Conservation (phyloP, 768 basidiomycete species). For the Astraeus odoratus region DNA sequence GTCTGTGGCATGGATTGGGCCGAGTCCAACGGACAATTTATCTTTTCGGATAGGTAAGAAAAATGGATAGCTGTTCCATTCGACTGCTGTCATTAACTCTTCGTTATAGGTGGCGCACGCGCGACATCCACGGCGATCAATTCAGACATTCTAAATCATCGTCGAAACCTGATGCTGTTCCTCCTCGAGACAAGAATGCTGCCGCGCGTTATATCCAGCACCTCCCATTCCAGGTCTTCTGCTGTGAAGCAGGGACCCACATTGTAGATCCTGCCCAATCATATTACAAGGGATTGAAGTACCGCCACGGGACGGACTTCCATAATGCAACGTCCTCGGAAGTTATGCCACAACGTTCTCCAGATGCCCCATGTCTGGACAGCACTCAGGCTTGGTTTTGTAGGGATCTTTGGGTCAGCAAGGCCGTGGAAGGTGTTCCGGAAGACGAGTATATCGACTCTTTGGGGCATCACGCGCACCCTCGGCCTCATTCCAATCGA, state of each 20-base stretch:
- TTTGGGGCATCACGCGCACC: conserved; percentile 5
- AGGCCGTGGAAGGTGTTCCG: conserved; percentile 69
- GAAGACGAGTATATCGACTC: conserved; percentile 35
- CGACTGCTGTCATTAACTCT: background rate
- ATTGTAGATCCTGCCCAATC: conserved; percentile 94
- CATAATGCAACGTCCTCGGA: conserved; percentile 73
- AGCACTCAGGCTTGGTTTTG: conserved; percentile 99
- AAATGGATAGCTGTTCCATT: background rate
- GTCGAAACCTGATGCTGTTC: conserved; percentile 83
- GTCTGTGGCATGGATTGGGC: conserved; percentile 99
- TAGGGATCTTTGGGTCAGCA: conserved; percentile 90
- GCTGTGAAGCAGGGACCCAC: conserved; percentile 97
- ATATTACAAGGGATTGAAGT: conserved; percentile 85
- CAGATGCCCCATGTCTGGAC: conserved; percentile 87
- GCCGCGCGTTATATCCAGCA: conserved; percentile 83
- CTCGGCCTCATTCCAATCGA: conserved; percentile 22
- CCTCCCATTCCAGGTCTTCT: conserved; percentile 97
- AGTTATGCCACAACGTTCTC: conserved; percentile 46
- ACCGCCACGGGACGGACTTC: conserved; percentile 75
- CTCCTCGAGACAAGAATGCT: conserved; percentile 81
- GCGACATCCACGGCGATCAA: conserved; percentile 96
- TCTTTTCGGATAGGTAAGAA: conserved; percentile 89
- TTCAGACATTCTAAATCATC: conserved; percentile 96
- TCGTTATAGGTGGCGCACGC: conserved; percentile 78
- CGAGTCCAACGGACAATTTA: conserved; percentile 94